phyloP scores from a whole-genome alignment of 371 early-diverging fungal species.

The Mucor piriformis region DNA sequence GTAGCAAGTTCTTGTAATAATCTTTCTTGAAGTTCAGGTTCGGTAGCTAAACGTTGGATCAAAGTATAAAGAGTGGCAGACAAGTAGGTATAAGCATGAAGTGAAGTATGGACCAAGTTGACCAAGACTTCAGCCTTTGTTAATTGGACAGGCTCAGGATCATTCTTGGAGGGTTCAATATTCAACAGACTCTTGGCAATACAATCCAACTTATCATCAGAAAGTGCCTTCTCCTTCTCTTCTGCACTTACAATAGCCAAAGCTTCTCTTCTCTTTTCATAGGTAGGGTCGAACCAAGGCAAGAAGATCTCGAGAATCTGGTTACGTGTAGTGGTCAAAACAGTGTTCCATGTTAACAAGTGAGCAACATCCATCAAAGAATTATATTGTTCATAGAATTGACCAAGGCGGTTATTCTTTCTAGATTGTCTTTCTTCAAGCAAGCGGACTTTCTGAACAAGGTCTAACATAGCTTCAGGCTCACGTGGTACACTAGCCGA shows the following conservation, averaged over 20 bases:
- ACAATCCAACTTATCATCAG: background rate
- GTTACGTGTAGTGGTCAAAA: constrained; percentile 1
- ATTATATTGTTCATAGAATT: constrained; percentile 24
- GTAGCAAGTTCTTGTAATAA: constrained; percentile 8
- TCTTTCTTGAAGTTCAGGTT: constrained; percentile 32
- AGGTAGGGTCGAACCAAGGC: constrained; percentile 13
- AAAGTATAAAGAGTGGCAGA: constrained; percentile 37
- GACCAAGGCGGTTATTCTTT: constrained; percentile 31
- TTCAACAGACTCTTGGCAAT: constrained; percentile 21
- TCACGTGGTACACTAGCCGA: constrained; percentile 3
- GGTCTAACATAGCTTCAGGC: constrained; percentile 15
- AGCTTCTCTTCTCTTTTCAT: background rate
- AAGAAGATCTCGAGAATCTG: constrained; percentile 15
- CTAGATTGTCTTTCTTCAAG: constrained; percentile 25
- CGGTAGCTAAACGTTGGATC: constrained; percentile 41
- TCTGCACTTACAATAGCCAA: background rate
- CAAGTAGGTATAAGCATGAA: constrained; percentile 43
- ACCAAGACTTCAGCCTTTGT: constrained; percentile 37
- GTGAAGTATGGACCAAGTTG: constrained; percentile 39
- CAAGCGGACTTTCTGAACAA: constrained; percentile 20
- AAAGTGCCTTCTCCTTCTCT: background rate
- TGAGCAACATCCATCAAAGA: constrained; percentile 3
- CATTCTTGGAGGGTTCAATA: constrained; percentile 40
- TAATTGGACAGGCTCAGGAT: constrained; percentile 39
- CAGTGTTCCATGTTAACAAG: constrained; percentile 4